Percentiles rank a stretch among this genome's conserved stretches.
Conservation (phyloP, 1,284 basidiomycete species). For the Xerocomus minutiporus region DNA sequence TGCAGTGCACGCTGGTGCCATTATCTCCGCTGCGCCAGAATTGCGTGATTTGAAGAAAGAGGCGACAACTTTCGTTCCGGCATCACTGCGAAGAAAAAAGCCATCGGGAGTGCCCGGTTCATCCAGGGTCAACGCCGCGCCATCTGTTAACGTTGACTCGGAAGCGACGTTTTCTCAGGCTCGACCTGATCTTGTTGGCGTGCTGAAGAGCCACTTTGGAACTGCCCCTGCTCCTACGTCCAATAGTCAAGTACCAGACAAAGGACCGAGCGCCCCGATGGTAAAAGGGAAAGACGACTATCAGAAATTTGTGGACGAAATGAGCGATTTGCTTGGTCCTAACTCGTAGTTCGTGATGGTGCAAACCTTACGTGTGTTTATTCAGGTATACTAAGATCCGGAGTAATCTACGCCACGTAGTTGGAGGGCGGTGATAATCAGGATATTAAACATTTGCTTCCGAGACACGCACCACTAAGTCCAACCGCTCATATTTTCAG, state of each 20-base stretch:
- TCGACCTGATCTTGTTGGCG: constrained; percentile 62
- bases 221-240: constrained; percentile 16
- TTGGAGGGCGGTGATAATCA: neutral
- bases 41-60: constrained; percentile 90
- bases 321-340: constrained; percentile 52
- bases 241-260: constrained; percentile 22
- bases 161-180: constrained; percentile 34
- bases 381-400: neutral
- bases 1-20: constrained; percentile 43
- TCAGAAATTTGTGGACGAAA: constrained; percentile 69
- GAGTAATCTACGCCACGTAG: neutral
- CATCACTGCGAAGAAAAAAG: constrained; percentile 63
- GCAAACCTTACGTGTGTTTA: neutral
- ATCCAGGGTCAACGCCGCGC: constrained; percentile 61
- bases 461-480: neutral
- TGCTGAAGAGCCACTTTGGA: constrained; percentile 59
- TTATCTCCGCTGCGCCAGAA: constrained; percentile 77
- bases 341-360: constrained; percentile 12
- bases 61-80: constrained; percentile 82
- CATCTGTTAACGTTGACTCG: constrained; percentile 40
- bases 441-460: neutral
- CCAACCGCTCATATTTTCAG: neutral
- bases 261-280: constrained; percentile 15
- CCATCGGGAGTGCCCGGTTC: constrained; percentile 32
- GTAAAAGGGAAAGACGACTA: constrained; percentile 62